These are phyloP conservation scores for Phytophthora crassamura DNA, from an alignment of 352 stramenopile species.

Conservation along the genomic window DNA sequence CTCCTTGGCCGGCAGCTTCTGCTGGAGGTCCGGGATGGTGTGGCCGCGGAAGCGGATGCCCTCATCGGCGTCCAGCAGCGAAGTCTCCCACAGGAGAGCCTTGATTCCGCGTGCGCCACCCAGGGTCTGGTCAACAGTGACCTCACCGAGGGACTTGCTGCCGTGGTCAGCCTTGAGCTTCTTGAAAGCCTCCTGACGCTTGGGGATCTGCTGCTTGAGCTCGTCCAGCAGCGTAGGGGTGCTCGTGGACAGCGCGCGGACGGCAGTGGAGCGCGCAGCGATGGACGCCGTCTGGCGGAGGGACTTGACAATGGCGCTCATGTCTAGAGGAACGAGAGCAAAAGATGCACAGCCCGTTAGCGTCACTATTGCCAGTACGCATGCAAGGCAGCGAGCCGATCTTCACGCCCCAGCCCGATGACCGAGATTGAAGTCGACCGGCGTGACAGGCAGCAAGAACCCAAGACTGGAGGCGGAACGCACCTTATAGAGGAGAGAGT, in stretches of 20 bases:
- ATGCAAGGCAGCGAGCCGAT: slow-evolving; percentile 11
- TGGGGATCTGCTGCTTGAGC: slow-evolving; percentile 91
- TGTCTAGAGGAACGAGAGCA: slow-evolving; percentile 39
- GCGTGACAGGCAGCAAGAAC: too few species aligned
- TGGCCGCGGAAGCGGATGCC: slow-evolving; percentile 99
- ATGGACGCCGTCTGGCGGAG: slow-evolving; percentile 57
- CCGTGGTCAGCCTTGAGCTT: slow-evolving; percentile 95
- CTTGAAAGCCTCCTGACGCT: slow-evolving; percentile 93
- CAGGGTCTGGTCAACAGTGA: slow-evolving; percentile 97
- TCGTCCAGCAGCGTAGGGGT: slow-evolving; percentile 77
- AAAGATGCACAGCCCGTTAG: slow-evolving; percentile 12
- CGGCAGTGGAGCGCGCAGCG: slow-evolving; percentile 40
- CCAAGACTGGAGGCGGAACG: neutral
- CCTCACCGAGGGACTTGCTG: slow-evolving; percentile 92
- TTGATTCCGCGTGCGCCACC: slow-evolving; percentile 97
- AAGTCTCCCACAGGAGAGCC: slow-evolving; percentile 99
- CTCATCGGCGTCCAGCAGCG: slow-evolving; percentile 94
- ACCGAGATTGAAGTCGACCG: slow-evolving; percentile 4
- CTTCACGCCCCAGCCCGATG: slow-evolving; percentile 21
- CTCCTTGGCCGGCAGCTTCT: slow-evolving; percentile 92
- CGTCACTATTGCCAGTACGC: slow-evolving; percentile 2
- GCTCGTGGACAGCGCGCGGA: slow-evolving; percentile 74
- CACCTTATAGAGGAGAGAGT: slow-evolving; percentile 18
- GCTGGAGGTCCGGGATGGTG: slow-evolving; percentile 98
- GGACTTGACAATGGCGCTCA: slow-evolving; percentile 78